Percentiles rank a stretch among this genome's conserved stretches.
phyloP scores from a whole-genome alignment of 768 basidiomycete species.

The Lactarius quietus region DNA sequence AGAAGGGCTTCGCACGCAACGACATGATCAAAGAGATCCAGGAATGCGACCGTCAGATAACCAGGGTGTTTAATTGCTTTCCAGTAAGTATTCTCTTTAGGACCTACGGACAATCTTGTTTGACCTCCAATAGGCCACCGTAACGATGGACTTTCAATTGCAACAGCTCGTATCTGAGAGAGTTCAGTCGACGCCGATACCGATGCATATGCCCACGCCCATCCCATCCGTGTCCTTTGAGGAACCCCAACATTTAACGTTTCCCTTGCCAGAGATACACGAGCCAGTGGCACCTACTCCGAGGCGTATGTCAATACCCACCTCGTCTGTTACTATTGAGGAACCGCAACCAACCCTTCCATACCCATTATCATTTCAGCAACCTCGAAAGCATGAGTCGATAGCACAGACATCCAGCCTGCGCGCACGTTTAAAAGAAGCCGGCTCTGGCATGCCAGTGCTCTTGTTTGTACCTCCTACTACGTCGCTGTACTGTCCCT shows the following conservation, averaged over 20 bases:
- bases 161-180: slow-evolving; percentile 9
- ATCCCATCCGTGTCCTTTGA: background rate
- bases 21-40: slow-evolving; percentile 14
- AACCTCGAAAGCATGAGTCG: background rate
- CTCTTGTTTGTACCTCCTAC: background rate
- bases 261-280: background rate
- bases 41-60: slow-evolving; percentile 19
- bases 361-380: background rate
- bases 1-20: slow-evolving; percentile 10
- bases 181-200: background rate
- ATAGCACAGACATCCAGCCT: background rate
- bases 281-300: background rate
- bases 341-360: background rate
- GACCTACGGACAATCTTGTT: background rate
- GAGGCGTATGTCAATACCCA: too few relatives aligned
- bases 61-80: slow-evolving; percentile 17
- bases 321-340: background rate
- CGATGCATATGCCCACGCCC: background rate
- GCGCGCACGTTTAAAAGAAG: background rate
- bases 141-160: slow-evolving; percentile 17
- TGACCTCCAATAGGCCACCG: slow-evolving; percentile 6
- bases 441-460: background rate
- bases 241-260: background rate
- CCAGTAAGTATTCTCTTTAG: background rate
- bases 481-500: background rate